Evolutionary conservation across 495 filamentous ascomycete species (phyloP).

Genomic region (Hypoxylon trugodes): DNA sequence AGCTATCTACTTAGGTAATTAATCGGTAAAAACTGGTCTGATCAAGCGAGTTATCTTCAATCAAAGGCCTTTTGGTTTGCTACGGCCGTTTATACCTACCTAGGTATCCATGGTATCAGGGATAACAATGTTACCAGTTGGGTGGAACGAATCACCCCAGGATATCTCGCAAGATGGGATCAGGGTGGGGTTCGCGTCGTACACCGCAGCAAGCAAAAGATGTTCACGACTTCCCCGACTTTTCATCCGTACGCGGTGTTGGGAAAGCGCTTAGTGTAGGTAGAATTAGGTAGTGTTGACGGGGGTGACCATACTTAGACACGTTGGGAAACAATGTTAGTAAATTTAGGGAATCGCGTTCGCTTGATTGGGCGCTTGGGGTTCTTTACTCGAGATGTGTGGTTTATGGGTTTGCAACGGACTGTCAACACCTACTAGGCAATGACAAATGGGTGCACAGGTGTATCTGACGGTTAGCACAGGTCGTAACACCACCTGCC

Average conservation of each 20-base stretch:
- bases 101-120: no score
- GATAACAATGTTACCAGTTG: conserved; percentile 19
- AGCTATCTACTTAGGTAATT: no score
- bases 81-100: conserved; percentile 19
- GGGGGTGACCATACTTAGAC: neutral
- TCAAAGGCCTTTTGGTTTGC: neutral
- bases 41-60: neutral
- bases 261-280: neutral
- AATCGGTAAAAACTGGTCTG: neutral
- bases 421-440: neutral
- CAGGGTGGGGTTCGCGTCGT: conserved; percentile 18
- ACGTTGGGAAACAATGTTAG: neutral
- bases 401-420: neutral
- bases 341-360: no score
- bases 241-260: neutral
- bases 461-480: conserved; percentile 7
- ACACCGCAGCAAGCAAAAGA: conserved; percentile 20
- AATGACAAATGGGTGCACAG: conserved; percentile 19
- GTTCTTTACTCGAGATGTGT: conserved; percentile 6
- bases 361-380: conserved; percentile 4
- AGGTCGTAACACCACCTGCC: conserved; percentile 11
- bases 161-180: conserved; percentile 14
- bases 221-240: neutral
- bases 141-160: conserved; percentile 18
- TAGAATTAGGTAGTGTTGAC: neutral